These are phyloP conservation scores for Ophiostoma angusticollis DNA, from an alignment of 2,329 filamentous ascomycete species.

Conservation along the genomic window DNA sequence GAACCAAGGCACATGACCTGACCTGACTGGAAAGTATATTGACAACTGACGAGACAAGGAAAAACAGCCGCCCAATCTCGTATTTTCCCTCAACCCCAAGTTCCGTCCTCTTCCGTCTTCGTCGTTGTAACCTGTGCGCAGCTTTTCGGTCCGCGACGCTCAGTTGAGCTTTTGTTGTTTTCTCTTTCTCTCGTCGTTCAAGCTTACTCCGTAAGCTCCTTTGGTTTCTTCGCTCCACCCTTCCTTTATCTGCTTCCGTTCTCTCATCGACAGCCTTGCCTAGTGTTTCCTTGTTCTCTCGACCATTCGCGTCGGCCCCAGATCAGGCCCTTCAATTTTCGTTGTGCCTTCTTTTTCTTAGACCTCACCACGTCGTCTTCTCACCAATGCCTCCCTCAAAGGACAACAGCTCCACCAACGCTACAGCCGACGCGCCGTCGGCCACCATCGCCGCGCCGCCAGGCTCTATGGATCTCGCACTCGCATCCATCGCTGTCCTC, in stretches of 20 bases:
- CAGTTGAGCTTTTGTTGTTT: background rate
- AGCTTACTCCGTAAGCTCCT: background rate
- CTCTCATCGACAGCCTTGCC: background rate
- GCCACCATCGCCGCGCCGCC: background rate
- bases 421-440: background rate
- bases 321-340: no score
- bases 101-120: no score
- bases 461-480: background rate
- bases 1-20: no score
- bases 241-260: background rate
- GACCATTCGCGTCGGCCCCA: no score
- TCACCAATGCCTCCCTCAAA: no score
- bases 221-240: conserved; percentile 1
- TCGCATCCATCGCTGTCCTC: conserved; percentile 3
- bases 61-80: conserved; percentile 8
- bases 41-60: conserved; percentile 4
- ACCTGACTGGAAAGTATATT: no score
- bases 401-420: background rate
- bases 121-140: no score
- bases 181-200: background rate
- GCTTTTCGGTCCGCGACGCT: background rate
- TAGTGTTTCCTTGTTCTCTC: background rate
- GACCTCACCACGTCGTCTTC: no score
- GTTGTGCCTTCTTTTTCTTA: no score
- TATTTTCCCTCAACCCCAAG: conserved; percentile 1